Evolutionary conservation across 345 rosid species (phyloP), one percentile per base, ranked within the genome.

Genomic region (Gossypium thurberi): DNA sequence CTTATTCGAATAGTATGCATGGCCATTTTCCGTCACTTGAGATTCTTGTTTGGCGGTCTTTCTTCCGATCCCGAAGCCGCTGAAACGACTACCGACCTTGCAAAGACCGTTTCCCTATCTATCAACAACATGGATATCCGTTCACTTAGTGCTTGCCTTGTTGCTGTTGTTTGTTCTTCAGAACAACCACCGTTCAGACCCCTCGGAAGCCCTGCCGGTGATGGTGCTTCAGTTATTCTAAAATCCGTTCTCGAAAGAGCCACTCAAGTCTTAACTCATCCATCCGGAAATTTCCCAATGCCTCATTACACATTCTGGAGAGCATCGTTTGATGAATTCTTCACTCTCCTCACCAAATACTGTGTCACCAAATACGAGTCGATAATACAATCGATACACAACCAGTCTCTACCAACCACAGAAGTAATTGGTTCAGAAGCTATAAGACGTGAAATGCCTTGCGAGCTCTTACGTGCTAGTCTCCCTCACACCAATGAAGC

Each of bases 171-270:
- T 76, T 95, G 99, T 75, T 95, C 99, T 42, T 86, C 88, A 21
- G 99, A 95, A 79, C 98, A 92, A 84, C 99, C 99, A 1, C 99
- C 98, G 6, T 89, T 95, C 33, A 85, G 99, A 6, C 99, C 99
- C 52, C 81, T 92, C 58, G 96, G 99, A 70, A 91, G 96, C 70
- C 78, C 94, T 51, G 84, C 94, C 2, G 99, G 99, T 2, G 94
- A 92, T 73, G 97, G 97, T 53, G 98, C 99, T 9, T 88, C 97
- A 0, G 68, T 85, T 66, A 78, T 92, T 43, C 83, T 95, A 81
- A 87, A 85, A 72, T 83, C 93, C 4, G 89, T 95, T 71, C 96
- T 95, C 25, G 99, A 92, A 69, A 90, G 94, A 75, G 98, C 99
- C 17, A 87, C 85, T 20, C 88, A 91, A 76, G 87, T 87, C 25